phyloP scores from a whole-genome alignment of 208 protist species.

The Trypanosoma scelopori region DNA sequence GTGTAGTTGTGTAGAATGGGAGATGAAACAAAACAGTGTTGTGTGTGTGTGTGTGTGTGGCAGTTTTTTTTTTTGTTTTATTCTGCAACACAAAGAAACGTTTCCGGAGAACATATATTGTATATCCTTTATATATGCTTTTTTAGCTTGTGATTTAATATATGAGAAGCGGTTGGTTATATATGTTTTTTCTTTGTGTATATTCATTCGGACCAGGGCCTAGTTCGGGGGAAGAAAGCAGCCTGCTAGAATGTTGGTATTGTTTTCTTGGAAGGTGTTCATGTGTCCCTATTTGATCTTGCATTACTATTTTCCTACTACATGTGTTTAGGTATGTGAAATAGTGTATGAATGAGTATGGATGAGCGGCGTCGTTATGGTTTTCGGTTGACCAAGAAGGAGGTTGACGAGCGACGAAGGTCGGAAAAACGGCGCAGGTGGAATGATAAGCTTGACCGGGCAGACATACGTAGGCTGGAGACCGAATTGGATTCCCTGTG shows the following conservation, averaged over 20 bases:
- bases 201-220: no score
- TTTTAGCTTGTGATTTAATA: no score
- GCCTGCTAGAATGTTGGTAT: no score
- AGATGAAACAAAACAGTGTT: no score
- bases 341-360: not conserved
- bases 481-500: slow-evolving; percentile 52
- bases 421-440: slow-evolving; percentile 56
- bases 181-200: no score
- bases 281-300: no score
- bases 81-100: no score
- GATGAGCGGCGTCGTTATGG: slow-evolving; percentile 48
- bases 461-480: slow-evolving; percentile 47
- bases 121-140: no score
- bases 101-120: no score
- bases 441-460: slow-evolving; percentile 49
- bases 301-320: not conserved
- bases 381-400: slow-evolving; percentile 50
- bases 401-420: slow-evolving; percentile 41
- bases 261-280: no score
- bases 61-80: slow-evolving; percentile 13
- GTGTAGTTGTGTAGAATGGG: not conserved
- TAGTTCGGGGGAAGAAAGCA: no score
- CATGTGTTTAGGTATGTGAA: slow-evolving; percentile 1
- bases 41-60: slow-evolving; percentile 1
- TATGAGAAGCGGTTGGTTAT: no score